Conservation (phyloP, 2,329 filamentous ascomycete genomes). For the Pezicula carpinea region DNA sequence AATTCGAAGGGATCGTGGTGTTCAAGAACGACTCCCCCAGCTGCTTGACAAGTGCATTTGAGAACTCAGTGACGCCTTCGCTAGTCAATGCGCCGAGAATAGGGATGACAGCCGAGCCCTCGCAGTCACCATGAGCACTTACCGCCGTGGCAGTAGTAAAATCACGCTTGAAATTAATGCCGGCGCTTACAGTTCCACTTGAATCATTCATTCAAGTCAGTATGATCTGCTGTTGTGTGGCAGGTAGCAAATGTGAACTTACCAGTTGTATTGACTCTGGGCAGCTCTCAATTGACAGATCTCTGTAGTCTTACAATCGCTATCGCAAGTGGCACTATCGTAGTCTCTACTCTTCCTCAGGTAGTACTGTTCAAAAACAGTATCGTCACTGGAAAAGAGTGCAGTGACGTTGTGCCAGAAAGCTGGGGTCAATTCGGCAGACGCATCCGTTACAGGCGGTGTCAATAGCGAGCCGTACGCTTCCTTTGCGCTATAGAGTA, state of each 20-base stretch:
- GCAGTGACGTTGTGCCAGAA: slow-evolving; percentile 57
- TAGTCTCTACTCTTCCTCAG: slow-evolving; percentile 38
- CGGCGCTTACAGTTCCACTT: background rate
- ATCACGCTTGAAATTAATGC: slow-evolving; percentile 11
- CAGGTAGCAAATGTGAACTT: slow-evolving; percentile 9
- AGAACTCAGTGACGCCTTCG: slow-evolving; percentile 2
- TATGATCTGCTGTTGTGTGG: slow-evolving; percentile 6
- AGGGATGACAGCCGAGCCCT: slow-evolving; percentile 8
- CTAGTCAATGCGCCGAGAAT: slow-evolving; percentile 8
- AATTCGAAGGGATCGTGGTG: slow-evolving; percentile 9
- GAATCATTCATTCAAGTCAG: background rate
- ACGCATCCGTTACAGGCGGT: slow-evolving; percentile 35
- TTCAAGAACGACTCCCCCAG: slow-evolving; percentile 6
- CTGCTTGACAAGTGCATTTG: slow-evolving; percentile 1
- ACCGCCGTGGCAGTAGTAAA: background rate
- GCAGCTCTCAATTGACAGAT: slow-evolving; percentile 49
- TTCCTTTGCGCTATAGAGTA: slow-evolving; percentile 25
- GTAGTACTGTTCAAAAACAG: slow-evolving; percentile 42
- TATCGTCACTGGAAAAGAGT: slow-evolving; percentile 38
- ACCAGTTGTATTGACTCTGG: slow-evolving; percentile 47
- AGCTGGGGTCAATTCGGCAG: slow-evolving; percentile 44
- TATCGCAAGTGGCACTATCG: slow-evolving; percentile 39
- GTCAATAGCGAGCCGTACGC: slow-evolving; percentile 28
- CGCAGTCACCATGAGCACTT: slow-evolving; percentile 9
- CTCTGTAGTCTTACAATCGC: slow-evolving; percentile 38